Conservation (phyloP, 1,139 yeast species). For the Suhomyces anneliseae region DNA sequence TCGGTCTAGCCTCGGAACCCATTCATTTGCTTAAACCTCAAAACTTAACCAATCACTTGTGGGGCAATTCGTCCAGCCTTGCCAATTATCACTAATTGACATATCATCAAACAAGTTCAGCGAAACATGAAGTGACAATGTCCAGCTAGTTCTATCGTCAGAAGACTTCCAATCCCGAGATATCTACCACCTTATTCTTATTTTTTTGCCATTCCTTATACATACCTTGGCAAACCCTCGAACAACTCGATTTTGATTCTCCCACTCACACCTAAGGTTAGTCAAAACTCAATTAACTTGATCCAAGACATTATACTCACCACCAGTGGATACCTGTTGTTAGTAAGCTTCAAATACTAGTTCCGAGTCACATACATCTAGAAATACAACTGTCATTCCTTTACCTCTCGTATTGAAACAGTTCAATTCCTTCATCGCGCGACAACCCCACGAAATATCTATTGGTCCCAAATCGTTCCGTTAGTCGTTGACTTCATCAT, state of each 20-base stretch:
- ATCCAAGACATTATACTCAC: slow-evolving; percentile 14
- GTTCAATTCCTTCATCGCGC: background rate
- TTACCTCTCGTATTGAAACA: background rate
- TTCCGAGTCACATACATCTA: slow-evolving; percentile 29
- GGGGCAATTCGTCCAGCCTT: no score
- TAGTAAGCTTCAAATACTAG: slow-evolving; percentile 3
- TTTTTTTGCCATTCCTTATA: slow-evolving; percentile 3
- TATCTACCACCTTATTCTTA: background rate
- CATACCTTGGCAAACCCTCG: slow-evolving; percentile 40
- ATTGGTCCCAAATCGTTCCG: background rate
- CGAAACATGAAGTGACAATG: no score
- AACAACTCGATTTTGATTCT: slow-evolving; percentile 47
- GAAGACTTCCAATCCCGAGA: no score
- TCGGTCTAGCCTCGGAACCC: no score
- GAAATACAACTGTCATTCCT: slow-evolving; percentile 35
- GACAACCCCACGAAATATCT: background rate
- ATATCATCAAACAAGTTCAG: no score
- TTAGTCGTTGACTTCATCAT: background rate
- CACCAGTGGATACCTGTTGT: slow-evolving; percentile 24
- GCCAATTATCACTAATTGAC: no score
- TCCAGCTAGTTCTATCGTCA: background rate
- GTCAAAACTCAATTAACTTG: no score
- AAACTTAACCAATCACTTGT: no score
- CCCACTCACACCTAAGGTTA: background rate
- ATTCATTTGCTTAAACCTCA: no score